These are phyloP conservation scores for Boletus tomentosulus DNA, from an alignment of 768 basidiomycete genomes.

Conservation along the genomic window DNA sequence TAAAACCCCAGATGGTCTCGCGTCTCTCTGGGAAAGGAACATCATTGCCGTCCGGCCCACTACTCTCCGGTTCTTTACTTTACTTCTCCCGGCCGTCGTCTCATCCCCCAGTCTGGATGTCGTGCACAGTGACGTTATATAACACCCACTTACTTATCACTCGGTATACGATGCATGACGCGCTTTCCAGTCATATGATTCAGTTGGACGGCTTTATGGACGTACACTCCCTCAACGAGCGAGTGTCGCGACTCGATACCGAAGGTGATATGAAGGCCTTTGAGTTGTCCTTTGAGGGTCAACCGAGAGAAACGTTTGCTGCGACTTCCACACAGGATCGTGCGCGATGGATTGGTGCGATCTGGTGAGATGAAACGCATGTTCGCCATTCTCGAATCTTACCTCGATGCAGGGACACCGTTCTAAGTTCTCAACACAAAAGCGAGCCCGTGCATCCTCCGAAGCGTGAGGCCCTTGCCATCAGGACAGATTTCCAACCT, in stretches of 20 bases:
- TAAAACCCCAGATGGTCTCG: constrained; percentile 1
- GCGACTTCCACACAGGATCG: constrained; percentile 56
- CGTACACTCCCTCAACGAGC: constrained; percentile 59
- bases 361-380: constrained; percentile 48
- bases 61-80: constrained; percentile 34
- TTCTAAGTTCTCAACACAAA: constrained; percentile 41
- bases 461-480: constrained; percentile 5
- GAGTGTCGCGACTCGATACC: constrained; percentile 38
- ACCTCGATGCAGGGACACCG: constrained; percentile 47
- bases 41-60: background rate
- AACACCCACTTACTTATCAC: constrained; percentile 43
- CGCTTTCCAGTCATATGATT: constrained; percentile 43
- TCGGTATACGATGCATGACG: constrained; percentile 40
- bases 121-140: constrained; percentile 40
- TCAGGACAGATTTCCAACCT: constrained; percentile 15
- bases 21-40: background rate
- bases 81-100: constrained; percentile 41
- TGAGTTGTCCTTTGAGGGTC: constrained; percentile 57
- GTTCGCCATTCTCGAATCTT: background rate
- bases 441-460: background rate
- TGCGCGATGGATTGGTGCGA: constrained; percentile 69
- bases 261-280: constrained; percentile 51
- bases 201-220: constrained; percentile 52
- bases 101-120: constrained; percentile 45
- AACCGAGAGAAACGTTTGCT: constrained; percentile 56